Base-by-base conservation (phyloP, 345 rosid genomes). In the Eutrema japonicum region DNA sequence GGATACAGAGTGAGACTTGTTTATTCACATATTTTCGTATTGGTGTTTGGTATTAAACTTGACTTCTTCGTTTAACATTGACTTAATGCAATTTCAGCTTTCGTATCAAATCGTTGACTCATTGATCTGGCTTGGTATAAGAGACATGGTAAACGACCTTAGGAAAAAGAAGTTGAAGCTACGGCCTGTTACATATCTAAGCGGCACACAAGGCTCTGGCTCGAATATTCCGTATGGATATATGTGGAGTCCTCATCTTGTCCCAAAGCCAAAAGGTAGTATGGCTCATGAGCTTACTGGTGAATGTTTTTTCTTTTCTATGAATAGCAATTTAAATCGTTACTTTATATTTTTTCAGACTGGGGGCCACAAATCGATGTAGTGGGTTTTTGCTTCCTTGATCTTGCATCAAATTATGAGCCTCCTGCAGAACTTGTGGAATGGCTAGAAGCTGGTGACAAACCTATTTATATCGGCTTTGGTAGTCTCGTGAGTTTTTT, bases 201-300 rank as follows among this genome's bases (percentile, higher is more conserved):
- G 99, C 84, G 98, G 99, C 75, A 86, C 99, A 48, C 96, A 96
- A 64, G 94, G 90, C 56, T 86, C 86, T 73, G 98, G 92, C 42
- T 85, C 91, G 36, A 86, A 92, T 47, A 83, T 89, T n/a, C 98
- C 99, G 12, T 56, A 92, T 85, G 99, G 98, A 76, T 96, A 96
- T 71, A 90, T 96, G 79, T 96, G 99, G 99, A 96, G 99, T 78
- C 98, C 98, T 66, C 94, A 90, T 59, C 98, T 90, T 70, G 98
- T 92, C 71, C 99, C 99, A 45, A 96, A 96, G 84, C 98, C 98
- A 68, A 92, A 96, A 96, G 99, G 99, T 96, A 77, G 63, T 57
- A 22, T 36, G 30, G 40, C 75, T 16, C 40, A 33, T 61, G 64
- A 45, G 43, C 32, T 77, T 13, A 49, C 12, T 38, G 40, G 29